phyloP scores from a whole-genome alignment of 129 eudicot genomes.

The Ambrosia artemisiifolia region DNA sequence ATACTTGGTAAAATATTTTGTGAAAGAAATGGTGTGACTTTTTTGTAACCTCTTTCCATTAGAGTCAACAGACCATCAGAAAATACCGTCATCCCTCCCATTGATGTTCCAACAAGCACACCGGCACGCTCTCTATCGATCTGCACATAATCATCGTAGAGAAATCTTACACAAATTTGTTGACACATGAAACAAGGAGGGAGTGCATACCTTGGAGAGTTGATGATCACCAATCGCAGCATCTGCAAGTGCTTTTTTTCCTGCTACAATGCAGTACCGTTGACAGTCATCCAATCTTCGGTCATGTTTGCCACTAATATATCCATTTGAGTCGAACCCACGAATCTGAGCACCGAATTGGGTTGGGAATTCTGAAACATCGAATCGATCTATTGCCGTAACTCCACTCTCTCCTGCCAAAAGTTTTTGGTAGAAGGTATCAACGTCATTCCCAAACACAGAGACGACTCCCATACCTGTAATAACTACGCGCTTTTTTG shows the following conservation, averaged over 20 bases:
- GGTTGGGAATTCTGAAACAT: conserved; percentile 66
- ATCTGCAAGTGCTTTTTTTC: conserved; percentile 72
- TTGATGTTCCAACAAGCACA: conserved; percentile 74
- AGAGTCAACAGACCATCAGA: conserved; percentile 64
- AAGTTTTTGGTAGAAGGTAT: conserved; percentile 63
- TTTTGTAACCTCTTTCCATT: conserved; percentile 56
- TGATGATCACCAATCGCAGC: conserved; percentile 61
- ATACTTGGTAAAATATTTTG: conserved; percentile 48
- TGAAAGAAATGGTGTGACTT: conserved; percentile 47
- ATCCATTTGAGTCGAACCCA: conserved; percentile 53
- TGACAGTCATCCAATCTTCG: conserved; percentile 63
- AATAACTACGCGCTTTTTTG: conserved; percentile 71
- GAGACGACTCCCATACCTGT: conserved; percentile 91
- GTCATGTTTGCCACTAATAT: conserved; percentile 58
- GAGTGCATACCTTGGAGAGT: conserved; percentile 35
- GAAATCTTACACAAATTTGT: background rate
- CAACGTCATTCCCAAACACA: conserved; percentile 75
- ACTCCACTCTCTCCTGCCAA: conserved; percentile 74
- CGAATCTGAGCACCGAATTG: conserved; percentile 79
- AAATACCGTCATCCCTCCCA: conserved; percentile 57
- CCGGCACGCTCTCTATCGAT: conserved; percentile 71
- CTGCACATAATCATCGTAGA: conserved; percentile 31
- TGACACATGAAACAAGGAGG: background rate
- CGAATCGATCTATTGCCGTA: conserved; percentile 62
- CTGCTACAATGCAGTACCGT: conserved; percentile 74